Evolutionary conservation across 805 yeast species (phyloP), one percentile per base, ranked within the genome.

Genomic region (Scheffersomyces amazonensis): DNA sequence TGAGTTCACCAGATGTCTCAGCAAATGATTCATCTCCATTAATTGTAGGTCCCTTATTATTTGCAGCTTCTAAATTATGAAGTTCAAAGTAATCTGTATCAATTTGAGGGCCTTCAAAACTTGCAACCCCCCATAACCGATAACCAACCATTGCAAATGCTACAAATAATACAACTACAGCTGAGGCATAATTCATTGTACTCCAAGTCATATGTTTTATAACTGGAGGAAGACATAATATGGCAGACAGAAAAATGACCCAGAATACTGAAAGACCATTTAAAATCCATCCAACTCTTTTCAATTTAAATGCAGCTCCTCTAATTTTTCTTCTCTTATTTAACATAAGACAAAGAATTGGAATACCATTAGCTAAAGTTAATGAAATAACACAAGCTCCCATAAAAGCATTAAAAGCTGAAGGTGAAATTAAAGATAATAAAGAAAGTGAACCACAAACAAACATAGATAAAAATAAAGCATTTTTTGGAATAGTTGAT

Each of bases 341-440:
- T 17, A 83, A 52, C 53, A 85, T 52, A 3, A 80, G 74, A n/a
- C 81, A 69, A 0, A 81, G 47, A 18, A 86, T 80, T 2, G 95
- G 95, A 12, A 87, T 78, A 3, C 88, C 80, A 43, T 87, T 83
- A 2, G 93, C 87, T 21, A 84, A 68, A 35, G 88, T 81, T 41
- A 87, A 64, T 2, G 88, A 75, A 16, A 86, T 73, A 2, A 87
- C 93, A 8, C 91, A 81, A 13, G 90, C 81, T 0, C 95, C 93
- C 64, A 86, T 78, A 57, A 87, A 86, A 3, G 95, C 89, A 57
- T 83, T 83, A 59, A 87, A 83, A 0, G 93, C 89, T 6, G 89
- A 76, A 4, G 80, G 66, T 0, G 91, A 83, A 1, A 86, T 58
- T 31, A 87, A 60, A 2, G 90, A 83, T 29, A 87, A 65, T 6